Evolutionary conservation across 176 grass and related monocot genomes (phyloP).

Genomic region (Musa acuminata): DNA sequence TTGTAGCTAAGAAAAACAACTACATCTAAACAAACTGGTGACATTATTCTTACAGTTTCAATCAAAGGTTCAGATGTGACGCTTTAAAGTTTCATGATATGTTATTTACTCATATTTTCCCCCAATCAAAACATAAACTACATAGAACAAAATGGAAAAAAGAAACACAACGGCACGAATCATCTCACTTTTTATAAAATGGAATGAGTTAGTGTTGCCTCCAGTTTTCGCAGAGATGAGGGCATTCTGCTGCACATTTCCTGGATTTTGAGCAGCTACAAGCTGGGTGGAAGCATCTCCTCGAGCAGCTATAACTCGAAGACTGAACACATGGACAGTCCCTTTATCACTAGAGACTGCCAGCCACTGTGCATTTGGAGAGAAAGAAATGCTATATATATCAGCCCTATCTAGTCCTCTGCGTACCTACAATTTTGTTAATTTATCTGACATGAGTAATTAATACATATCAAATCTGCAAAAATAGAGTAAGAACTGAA

Average conservation of each 20-base stretch:
- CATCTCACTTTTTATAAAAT: slow-evolving; percentile 55
- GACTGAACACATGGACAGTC: slow-evolving; percentile 66
- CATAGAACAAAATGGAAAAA: not conserved
- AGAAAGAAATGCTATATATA: slow-evolving; percentile 66
- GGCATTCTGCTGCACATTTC: slow-evolving; percentile 21
- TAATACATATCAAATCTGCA: not conserved
- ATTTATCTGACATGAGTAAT: not conserved
- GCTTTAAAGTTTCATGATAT: no score
- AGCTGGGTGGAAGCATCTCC: slow-evolving; percentile 29
- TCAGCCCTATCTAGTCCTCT: slow-evolving; percentile 65
- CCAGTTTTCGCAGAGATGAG: slow-evolving; percentile 19
- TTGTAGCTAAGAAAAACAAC: no score
- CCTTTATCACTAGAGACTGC: slow-evolving; percentile 70
- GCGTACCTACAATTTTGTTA: slow-evolving; percentile 36
- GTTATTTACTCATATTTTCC: no score
- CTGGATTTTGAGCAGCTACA: slow-evolving; percentile 17
- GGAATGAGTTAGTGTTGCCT: slow-evolving; percentile 45
- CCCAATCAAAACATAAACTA: not conserved
- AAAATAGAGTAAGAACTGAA: not conserved
- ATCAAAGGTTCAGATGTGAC: no score
- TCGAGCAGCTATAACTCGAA: slow-evolving; percentile 24
- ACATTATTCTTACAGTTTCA: no score
- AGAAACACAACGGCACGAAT: slow-evolving; percentile 5
- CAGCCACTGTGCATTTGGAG: slow-evolving; percentile 48
- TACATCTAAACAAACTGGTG: no score